Percentiles rank a stretch among this genome's conserved stretches.
These are phyloP conservation scores for Excoecaria cochinchinensis DNA, from an alignment of 345 rosid genomes.

Conservation along the genomic window DNA sequence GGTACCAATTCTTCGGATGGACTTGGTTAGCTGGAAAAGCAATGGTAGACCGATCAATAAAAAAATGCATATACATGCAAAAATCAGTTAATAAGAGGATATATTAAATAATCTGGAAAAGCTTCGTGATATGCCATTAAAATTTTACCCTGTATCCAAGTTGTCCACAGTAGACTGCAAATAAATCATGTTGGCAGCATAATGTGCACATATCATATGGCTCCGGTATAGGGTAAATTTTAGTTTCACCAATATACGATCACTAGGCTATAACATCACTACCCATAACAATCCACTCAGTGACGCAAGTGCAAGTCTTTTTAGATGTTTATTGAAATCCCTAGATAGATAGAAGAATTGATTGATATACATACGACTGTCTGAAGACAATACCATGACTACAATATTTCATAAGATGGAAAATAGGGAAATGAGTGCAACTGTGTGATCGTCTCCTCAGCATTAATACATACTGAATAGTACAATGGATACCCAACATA, in stretches of 20 bases:
- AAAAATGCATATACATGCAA: neutral
- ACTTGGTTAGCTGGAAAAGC: slow-evolving; percentile 84
- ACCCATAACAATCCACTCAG: neutral
- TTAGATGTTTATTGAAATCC: neutral
- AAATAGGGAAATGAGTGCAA: neutral
- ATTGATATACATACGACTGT: neutral
- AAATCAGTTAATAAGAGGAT: neutral
- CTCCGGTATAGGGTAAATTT: neutral
- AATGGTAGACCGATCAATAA: slow-evolving; percentile 7
- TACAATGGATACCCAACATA: neutral
- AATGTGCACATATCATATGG: neutral
- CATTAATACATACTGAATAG: neutral
- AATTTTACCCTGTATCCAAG: neutral
- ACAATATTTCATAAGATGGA: neutral
- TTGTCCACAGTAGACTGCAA: neutral
- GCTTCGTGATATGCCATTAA: neutral
- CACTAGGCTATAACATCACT: neutral
- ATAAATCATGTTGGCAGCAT: neutral
- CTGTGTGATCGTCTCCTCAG: neutral
- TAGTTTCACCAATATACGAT: neutral
- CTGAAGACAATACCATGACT: neutral
- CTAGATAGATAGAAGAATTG: neutral
- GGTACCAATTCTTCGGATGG: slow-evolving; percentile 99
- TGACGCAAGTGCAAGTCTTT: neutral
- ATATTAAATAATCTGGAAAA: neutral